Base-by-base conservation (phyloP, 2,329 filamentous ascomycete species). In the Parastagonospora avenae region DNA sequence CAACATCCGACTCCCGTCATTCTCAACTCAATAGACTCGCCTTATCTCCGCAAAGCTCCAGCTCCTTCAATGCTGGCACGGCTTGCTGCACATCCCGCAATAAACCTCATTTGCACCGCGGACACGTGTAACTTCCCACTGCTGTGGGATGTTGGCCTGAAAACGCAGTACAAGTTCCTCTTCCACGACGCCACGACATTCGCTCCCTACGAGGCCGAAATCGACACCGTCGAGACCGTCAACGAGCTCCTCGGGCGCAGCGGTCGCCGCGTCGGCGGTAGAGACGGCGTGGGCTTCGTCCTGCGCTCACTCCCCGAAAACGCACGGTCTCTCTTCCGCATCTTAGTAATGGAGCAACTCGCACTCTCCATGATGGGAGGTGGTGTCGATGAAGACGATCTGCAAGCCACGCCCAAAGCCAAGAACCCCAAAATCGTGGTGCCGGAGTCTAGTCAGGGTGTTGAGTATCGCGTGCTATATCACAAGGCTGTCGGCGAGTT, bases 101-200 rank as follows among this genome's bases (percentile, higher is more conserved):
- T 97, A 55, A 84, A 82, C 46, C 78, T 97, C 24, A 74, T 95
- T 28, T 90, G 88, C 62, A 95, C 92, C 1, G 89, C 88, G 48
- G 93, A 97, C 74, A 92, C 91, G 8, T 91, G 92, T 6, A 91
- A 90, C 64, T 96, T 96, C 67, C 79, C 91, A 0, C 76, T 97
- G 1, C 82, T 97, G 43, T 99, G 93, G 92, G 92, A 97, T 74
- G 87, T 90, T 46, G 87, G 87, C 47, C 81, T 92, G n/a, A 88
- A 90, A 40, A 88, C 91, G 12, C 85, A 89, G 27, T 91, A 92
- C 74, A 89, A 90, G 71, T 92, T 97, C 62, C 79, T 91, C 27
- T 97, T 95, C 74, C 94, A 99, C 76, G 92, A 99, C 76, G 89
- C 89, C 65, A 97, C 94, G 1, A 97, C 94, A 0, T 97, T 96